Conservation (phyloP, 495 filamentous ascomycete genomes). For the Penicillium bovifimosum region DNA sequence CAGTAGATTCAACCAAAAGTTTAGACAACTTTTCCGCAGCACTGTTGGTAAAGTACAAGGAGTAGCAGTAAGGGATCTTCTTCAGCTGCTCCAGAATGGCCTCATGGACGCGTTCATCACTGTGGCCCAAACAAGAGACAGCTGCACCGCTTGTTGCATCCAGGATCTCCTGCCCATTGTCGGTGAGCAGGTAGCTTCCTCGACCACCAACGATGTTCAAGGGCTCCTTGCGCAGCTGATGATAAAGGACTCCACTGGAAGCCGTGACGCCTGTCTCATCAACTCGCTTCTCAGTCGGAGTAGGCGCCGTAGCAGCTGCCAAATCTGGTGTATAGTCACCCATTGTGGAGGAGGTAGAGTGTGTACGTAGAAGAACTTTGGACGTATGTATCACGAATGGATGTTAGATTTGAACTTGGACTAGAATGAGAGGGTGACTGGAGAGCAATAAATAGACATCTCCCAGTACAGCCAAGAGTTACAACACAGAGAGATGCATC, state of each 20-base stretch:
- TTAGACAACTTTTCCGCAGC: conserved; percentile 31
- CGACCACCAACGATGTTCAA: conserved; percentile 19
- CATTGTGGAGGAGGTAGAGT: conserved; percentile 8
- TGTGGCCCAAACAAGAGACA: conserved; percentile 35
- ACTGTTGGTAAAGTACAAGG: conserved; percentile 39
- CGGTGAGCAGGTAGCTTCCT: conserved; percentile 17
- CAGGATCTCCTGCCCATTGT: conserved; percentile 14
- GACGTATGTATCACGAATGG: neutral
- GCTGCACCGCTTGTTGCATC: conserved; percentile 34
- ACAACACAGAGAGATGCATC: too few species aligned
- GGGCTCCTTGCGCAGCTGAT: conserved; percentile 18
- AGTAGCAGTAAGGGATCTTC: conserved; percentile 40
- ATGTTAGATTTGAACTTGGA: neutral
- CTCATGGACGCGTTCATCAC: conserved; percentile 31
- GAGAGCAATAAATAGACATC: neutral
- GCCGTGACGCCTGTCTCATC: neutral
- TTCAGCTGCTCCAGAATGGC: conserved; percentile 39
- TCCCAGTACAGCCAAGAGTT: neutral
- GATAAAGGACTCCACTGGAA: conserved; percentile 22
- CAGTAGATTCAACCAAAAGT: conserved; percentile 33
- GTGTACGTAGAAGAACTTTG: neutral
- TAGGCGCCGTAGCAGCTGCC: neutral
- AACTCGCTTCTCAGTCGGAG: neutral
- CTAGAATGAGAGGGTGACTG: neutral
- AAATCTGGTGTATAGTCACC: conserved; percentile 20